These are phyloP conservation scores for Coriaria nepalensis DNA, from an alignment of 306 rosid species.

Conservation along the genomic window DNA sequence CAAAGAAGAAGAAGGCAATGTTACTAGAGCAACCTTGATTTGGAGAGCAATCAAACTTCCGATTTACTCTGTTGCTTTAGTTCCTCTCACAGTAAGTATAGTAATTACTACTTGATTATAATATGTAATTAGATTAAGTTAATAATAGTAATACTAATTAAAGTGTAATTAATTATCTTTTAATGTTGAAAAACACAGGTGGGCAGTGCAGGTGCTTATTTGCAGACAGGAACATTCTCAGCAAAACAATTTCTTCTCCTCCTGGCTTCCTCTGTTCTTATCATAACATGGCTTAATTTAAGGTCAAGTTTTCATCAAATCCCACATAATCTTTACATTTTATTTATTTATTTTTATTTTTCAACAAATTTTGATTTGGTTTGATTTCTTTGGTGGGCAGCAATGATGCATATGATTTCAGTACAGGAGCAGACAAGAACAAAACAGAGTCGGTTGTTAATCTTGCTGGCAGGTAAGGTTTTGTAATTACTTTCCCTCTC, in stretches of 20 bases:
- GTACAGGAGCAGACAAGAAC: slow-evolving; percentile 82
- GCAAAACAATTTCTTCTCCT: slow-evolving; percentile 37
- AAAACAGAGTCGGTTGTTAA: slow-evolving; percentile 80
- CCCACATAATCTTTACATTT: no score
- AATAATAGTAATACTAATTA: background rate
- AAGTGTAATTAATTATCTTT: background rate
- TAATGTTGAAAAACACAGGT: slow-evolving; percentile 28
- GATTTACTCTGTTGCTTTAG: slow-evolving; percentile 72
- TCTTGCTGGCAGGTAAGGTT: slow-evolving; percentile 57
- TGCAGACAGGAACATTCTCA: slow-evolving; percentile 55
- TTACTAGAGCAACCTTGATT: slow-evolving; percentile 42
- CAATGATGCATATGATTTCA: slow-evolving; percentile 82
- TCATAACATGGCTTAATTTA: slow-evolving; percentile 83
- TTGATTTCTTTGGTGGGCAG: slow-evolving; percentile 20
- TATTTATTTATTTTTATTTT: no score
- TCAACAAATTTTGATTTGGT: no score
- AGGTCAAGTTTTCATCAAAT: slow-evolving; percentile 20
- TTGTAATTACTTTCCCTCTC: slow-evolving; percentile 3
- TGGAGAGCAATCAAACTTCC: slow-evolving; percentile 91
- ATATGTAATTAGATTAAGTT: background rate
- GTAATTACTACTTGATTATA: background rate
- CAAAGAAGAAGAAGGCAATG: slow-evolving; percentile 20
- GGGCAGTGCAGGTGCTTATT: slow-evolving; percentile 76
- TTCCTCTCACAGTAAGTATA: slow-evolving; percentile 73
- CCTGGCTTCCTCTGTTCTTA: slow-evolving; percentile 61